phyloP scores from a whole-genome alignment of 768 basidiomycete genomes.

The Amanita pseudoporphyria region DNA sequence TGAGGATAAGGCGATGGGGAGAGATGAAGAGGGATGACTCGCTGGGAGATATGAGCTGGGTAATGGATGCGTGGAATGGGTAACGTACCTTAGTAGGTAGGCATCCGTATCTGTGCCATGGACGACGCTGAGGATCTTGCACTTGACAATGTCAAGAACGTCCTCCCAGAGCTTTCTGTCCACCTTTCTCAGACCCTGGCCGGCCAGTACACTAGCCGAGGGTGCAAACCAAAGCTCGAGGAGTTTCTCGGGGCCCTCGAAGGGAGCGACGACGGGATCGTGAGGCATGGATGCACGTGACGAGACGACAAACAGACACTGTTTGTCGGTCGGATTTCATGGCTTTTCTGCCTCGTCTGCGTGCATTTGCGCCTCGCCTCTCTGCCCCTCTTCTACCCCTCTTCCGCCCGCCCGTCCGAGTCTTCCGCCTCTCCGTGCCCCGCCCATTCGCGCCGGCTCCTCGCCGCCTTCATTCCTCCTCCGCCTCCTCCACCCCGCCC shows the following conservation, averaged over 20 bases:
- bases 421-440: conserved; percentile 6
- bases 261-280: conserved; percentile 41
- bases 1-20: conserved; percentile 89
- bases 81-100: conserved; percentile 86
- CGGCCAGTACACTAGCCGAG: conserved; percentile 50
- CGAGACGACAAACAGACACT: neutral
- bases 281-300: conserved; percentile 12
- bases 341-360: conserved; percentile 3
- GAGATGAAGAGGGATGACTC: conserved; percentile 96
- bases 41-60: conserved; percentile 34
- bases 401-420: conserved; percentile 11
- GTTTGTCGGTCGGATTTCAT: neutral
- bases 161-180: conserved; percentile 81
- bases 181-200: conserved; percentile 68
- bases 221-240: conserved; percentile 98
- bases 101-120: conserved; percentile 89
- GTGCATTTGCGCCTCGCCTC: neutral
- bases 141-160: conserved; percentile 94
- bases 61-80: conserved; percentile 4
- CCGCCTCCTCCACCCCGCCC: conserved; percentile 8
- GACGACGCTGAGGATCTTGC: conserved; percentile 88
- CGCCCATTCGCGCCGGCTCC: conserved; percentile 8
- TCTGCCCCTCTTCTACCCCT: conserved; percentile 13
- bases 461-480: conserved; percentile 4
- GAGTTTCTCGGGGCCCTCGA: conserved; percentile 92